These are phyloP conservation scores for Acacia confusa DNA, from an alignment of 306 rosid species.

Conservation along the genomic window DNA sequence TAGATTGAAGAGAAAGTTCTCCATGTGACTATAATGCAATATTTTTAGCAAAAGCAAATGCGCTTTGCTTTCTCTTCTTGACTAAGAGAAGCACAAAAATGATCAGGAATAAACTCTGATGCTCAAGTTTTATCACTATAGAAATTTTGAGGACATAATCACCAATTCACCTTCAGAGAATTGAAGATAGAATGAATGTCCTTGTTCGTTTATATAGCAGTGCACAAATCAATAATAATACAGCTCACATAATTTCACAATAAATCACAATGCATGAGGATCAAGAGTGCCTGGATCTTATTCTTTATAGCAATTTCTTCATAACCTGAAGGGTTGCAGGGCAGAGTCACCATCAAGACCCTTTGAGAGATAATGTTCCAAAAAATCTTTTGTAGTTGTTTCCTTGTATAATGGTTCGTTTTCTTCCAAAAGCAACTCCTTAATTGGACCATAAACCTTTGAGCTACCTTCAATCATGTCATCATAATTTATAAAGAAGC, in stretches of 20 bases:
- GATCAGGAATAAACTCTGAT: not conserved
- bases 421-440: slow-evolving; percentile 53
- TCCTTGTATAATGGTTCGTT: slow-evolving; percentile 39
- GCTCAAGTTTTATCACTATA: too few species aligned
- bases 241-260: not conserved
- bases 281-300: not conserved
- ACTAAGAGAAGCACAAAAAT: not conserved
- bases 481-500: slow-evolving; percentile 34
- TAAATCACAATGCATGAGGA: not conserved
- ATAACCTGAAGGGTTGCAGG: not conserved
- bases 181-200: not conserved
- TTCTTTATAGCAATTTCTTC: not conserved
- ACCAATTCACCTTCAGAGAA: not conserved
- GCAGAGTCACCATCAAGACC: slow-evolving; percentile 18
- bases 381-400: slow-evolving; percentile 7
- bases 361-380: not conserved
- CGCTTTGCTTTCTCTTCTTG: not conserved
- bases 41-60: not conserved
- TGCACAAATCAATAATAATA: not conserved
- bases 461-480: slow-evolving; percentile 1
- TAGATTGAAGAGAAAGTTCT: not conserved
- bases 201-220: not conserved
- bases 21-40: not conserved
- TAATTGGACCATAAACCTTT: slow-evolving; percentile 51
- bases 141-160: not conserved